Evolutionary conservation across 1,139 yeast genomes (phyloP), one percentile per base, ranked within the genome.

Genomic region (Scheffersomyces cryptocercus): DNA sequence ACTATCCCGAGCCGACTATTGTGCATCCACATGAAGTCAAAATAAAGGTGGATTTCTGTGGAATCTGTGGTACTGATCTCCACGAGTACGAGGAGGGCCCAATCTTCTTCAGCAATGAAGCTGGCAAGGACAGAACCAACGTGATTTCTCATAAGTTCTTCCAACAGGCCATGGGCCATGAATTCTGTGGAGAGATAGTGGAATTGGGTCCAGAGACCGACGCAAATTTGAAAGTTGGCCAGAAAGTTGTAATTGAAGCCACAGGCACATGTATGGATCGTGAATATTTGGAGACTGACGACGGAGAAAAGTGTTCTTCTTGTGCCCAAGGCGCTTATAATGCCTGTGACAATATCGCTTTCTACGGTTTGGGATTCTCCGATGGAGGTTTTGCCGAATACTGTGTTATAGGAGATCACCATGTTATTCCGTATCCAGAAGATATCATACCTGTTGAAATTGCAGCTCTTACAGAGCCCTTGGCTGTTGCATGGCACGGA

Each of bases 401-500:
- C 48, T 59, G 71, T 37, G 74, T 70, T 6, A 67, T 73, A 4
- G 58, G 66, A 15, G 65, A 62, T 24, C 49, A 60, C 14, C 75
- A 75, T 43, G 59, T 68, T 11, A 53, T 73, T 36, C 64, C 64
- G 32, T 67, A 69, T 35, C 70, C 71, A 39, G 48, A 50, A 36
- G 41, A 55, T 3, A 46, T 55, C 5, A 64, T 75, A 38, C 77
- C 77, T 24, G 53, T 69, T 54, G 79, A 75, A 51, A 67, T 75
- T 12, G 79, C 77, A 2, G 79, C 79, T 1, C 58, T 75, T 41
- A 62, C 69, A 11, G 75, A 73, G 50, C 78, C 79, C 3, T 58
- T 73, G 41, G 67, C 75, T 26, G 80, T 75, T 6, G 64, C 77
- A 9, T 73, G 75, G 73, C 81, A 75, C 43, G 80, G 80, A 4